Base-by-base conservation (phyloP, 169 alveolate genomes). In the Plasmodium falciparum region DNA sequence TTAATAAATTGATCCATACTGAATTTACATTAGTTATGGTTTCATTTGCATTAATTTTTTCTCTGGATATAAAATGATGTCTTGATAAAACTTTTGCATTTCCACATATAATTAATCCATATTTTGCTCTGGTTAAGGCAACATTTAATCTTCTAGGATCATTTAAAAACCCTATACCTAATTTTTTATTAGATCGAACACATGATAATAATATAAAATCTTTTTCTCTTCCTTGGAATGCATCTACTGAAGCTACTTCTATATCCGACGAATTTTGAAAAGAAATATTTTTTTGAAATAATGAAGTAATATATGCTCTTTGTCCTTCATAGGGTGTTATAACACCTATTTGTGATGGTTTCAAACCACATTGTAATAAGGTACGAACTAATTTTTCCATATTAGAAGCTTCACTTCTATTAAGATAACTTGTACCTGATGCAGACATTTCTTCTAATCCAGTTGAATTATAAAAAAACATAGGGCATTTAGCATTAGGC, bases 291-390 rank as follows among this genome's bases (percentile, higher is more conserved):
- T 78, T 78, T 26, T 78, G 89, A 15, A 78, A 78, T 52, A 97
- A 24, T 93, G 96, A 88, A 78, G 96, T 45, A 95, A 96, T 88
- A 98, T 91, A 63, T 54, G 91, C 97, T 75, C 97, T 93, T 93
- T 98, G 97, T 6, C 99, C 99, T 93, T 97, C 98, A 90, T 98
- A 98, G 52, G 99, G 99, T 9, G 99, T 97, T 45, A 98, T 96
- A 54, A 98, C 97, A 63, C 99, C 99, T 15, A 98, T 96, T 86
- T 98, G 97, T 5, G 88, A 95, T 17, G 88, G 80, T 26, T 90
- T 71, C 22, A 85, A 49, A 8, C 93, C 88, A 26, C 93, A 88
- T 50, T 74, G 92, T 33, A 94, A 70, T 47, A 94, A 78, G 0
- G 93, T 88, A 3, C 89, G 93, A 1, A 94, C 74, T 49, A 94